Conservation (phyloP, 2,329 filamentous ascomycete genomes). For the Alternaria viburni region DNA sequence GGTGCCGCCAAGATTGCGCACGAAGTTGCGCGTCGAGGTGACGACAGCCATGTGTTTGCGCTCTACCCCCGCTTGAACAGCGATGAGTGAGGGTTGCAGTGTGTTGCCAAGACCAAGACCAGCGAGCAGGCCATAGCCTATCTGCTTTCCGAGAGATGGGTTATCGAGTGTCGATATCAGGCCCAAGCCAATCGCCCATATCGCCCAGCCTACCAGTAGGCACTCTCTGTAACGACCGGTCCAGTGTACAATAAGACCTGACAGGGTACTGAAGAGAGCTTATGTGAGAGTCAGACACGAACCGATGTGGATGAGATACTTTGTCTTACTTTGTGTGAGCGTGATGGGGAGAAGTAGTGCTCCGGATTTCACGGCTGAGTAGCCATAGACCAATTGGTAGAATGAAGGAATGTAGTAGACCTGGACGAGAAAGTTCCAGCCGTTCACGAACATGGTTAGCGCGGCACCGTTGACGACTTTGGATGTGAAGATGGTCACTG, state of each 20-base stretch:
- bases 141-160: slow-evolving; percentile 21
- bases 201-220: slow-evolving; percentile 25
- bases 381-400: slow-evolving; percentile 64
- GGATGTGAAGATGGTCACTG: slow-evolving; percentile 25
- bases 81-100: slow-evolving; percentile 63
- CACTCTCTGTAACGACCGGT: slow-evolving; percentile 28
- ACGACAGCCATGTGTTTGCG: slow-evolving; percentile 67
- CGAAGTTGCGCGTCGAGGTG: slow-evolving; percentile 68
- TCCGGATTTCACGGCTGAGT: slow-evolving; percentile 58
- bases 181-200: slow-evolving; percentile 27
- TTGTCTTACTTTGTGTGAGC: slow-evolving; percentile 45
- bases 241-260: slow-evolving; percentile 25
- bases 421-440: slow-evolving; percentile 65
- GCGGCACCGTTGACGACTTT: slow-evolving; percentile 25
- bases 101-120: slow-evolving; percentile 56
- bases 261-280: slow-evolving; percentile 30
- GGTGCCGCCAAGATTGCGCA: slow-evolving; percentile 65
- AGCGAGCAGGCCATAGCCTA: slow-evolving; percentile 25
- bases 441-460: slow-evolving; percentile 62
- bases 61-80: slow-evolving; percentile 58
- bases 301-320: fast-evolving
- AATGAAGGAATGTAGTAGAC: slow-evolving; percentile 69
- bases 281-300: not conserved
- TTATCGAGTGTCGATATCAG: slow-evolving; percentile 22
- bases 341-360: slow-evolving; percentile 55